Percentiles rank a stretch among this genome's conserved stretches.
Evolutionary conservation across 257 asterid genomes (phyloP).

Genomic region (Fraxinus excelsior): DNA sequence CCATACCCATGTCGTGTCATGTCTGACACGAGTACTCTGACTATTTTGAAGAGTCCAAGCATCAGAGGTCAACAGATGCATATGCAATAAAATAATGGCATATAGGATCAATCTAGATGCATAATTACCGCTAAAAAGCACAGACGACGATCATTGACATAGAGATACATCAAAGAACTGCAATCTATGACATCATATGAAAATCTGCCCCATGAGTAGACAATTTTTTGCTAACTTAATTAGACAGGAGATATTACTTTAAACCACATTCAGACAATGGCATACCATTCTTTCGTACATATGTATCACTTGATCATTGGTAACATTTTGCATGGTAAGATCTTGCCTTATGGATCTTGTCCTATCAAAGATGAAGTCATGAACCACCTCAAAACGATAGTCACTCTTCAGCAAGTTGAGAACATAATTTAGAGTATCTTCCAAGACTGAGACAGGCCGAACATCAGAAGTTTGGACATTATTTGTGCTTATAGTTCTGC

Average conservation of each 20-base stretch:
- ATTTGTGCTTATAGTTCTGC: slow-evolving; percentile 80
- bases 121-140: not conserved
- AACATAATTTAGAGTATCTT: slow-evolving; percentile 70
- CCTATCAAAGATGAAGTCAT: slow-evolving; percentile 90
- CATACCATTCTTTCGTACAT: slow-evolving; percentile 97
- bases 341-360: slow-evolving; percentile 94
- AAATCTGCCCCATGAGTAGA: not conserved
- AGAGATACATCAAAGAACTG: not conserved
- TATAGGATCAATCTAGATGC: not conserved
- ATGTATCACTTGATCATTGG: slow-evolving; percentile 53
- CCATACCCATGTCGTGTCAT: too few species aligned
- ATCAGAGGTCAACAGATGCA: not conserved
- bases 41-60: too few species aligned
- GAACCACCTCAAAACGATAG: slow-evolving; percentile 74
- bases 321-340: slow-evolving; percentile 83
- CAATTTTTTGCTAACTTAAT: not conserved
- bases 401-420: slow-evolving; percentile 59
- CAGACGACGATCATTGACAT: not conserved
- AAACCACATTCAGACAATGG: not conserved
- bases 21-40: too few species aligned
- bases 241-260: not conserved
- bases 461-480: slow-evolving; percentile 64
- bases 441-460: slow-evolving; percentile 80
- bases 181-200: not conserved
- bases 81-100: not conserved